Conservation (phyloP, 2,329 filamentous ascomycete genomes). For the Thermoascus crustaceus region DNA sequence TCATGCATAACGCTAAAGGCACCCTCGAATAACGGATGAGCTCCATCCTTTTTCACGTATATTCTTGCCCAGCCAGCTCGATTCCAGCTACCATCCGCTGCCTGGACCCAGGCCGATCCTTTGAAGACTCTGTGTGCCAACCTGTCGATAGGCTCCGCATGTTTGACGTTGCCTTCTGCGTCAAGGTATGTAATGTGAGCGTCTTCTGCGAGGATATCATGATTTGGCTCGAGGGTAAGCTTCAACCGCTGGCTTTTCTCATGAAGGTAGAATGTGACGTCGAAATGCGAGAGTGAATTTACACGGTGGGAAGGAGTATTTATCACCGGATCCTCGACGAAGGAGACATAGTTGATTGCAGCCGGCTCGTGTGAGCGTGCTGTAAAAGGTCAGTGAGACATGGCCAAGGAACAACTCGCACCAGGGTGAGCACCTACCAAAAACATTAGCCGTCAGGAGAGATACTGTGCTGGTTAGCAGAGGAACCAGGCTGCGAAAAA, state of each 20-base stretch:
- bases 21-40: slow-evolving; percentile 76
- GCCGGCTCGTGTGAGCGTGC: slow-evolving; percentile 67
- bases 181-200: slow-evolving; percentile 66
- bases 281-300: slow-evolving; percentile 73
- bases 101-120: slow-evolving; percentile 65
- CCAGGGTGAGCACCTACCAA: slow-evolving; percentile 9
- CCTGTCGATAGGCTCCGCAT: slow-evolving; percentile 62
- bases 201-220: slow-evolving; percentile 74
- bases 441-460: slow-evolving; percentile 14
- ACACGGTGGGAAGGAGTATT: slow-evolving; percentile 71
- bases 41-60: slow-evolving; percentile 67
- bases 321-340: slow-evolving; percentile 66
- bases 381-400: slow-evolving; percentile 19
- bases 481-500: slow-evolving; percentile 17
- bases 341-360: slow-evolving; percentile 65
- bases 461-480: slow-evolving; percentile 19
- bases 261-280: slow-evolving; percentile 71
- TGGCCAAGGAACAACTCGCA: slow-evolving; percentile 3
- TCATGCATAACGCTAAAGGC: slow-evolving; percentile 74
- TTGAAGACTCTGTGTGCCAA: slow-evolving; percentile 74
- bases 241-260: slow-evolving; percentile 61
- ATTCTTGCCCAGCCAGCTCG: slow-evolving; percentile 83
- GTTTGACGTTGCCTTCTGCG: slow-evolving; percentile 59
- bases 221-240: slow-evolving; percentile 77
- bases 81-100: slow-evolving; percentile 60